Conservation (phyloP, 129 eudicot genomes). For the Tagetes erecta region DNA sequence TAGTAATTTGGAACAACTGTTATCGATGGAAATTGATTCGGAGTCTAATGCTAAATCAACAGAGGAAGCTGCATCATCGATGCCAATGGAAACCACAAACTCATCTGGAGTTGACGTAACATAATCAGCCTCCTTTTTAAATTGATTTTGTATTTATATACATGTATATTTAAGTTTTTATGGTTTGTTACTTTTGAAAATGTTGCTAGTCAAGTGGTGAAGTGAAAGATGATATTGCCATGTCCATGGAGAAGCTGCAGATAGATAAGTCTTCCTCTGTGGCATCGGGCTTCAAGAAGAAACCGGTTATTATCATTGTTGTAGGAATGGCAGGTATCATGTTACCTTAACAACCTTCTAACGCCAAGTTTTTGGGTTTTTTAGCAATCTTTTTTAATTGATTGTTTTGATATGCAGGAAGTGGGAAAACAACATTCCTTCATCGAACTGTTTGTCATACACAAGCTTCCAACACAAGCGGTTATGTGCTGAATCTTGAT, state of each 20-base stretch:
- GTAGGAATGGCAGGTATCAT: conserved; percentile 96
- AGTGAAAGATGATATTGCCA: conserved; percentile 51
- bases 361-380: background rate
- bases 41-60: conserved; percentile 32
- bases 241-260: conserved; percentile 67
- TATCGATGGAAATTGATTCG: conserved; percentile 65
- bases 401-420: conserved; percentile 45
- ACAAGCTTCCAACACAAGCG: conserved; percentile 56
- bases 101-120: conserved; percentile 32
- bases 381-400: background rate
- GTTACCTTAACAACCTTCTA: background rate
- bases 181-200: conserved; percentile 4
- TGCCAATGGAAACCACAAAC: conserved; percentile 45
- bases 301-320: conserved; percentile 80
- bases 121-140: background rate
- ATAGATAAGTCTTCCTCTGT: conserved; percentile 49
- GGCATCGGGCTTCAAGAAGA: conserved; percentile 58
- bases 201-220: conserved; percentile 35
- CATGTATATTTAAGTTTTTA: background rate
- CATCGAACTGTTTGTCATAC: conserved; percentile 74
- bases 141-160: background rate
- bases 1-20: conserved; percentile 3
- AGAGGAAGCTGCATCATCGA: conserved; percentile 38
- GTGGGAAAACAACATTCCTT: conserved; percentile 92
- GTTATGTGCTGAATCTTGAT: conserved; percentile 91